These are phyloP conservation scores for Aspergillus novofumigatus DNA, from an alignment of 2,329 filamentous ascomycete species.

Conservation along the genomic window DNA sequence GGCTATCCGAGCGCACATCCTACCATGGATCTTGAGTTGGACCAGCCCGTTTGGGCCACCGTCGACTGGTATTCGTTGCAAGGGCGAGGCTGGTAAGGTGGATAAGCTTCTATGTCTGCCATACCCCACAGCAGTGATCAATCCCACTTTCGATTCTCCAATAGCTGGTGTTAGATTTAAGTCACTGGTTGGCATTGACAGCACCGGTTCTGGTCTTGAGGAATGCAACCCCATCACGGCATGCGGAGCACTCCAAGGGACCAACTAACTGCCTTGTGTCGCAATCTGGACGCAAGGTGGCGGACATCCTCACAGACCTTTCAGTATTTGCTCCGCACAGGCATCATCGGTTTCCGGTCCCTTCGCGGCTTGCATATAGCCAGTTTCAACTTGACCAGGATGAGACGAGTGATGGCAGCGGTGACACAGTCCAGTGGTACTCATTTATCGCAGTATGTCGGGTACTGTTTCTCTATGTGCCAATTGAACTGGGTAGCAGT, in stretches of 20 bases:
- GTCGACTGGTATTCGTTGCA: not conserved
- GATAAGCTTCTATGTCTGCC: no score
- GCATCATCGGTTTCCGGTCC: not conserved
- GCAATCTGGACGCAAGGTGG: slow-evolving; percentile 9
- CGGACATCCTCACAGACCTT: slow-evolving; percentile 14
- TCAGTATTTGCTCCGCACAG: slow-evolving; percentile 2
- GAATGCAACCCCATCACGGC: no score
- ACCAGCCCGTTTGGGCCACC: not conserved
- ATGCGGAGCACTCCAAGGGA: no score
- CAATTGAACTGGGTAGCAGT: slow-evolving; percentile 14
- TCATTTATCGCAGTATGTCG: slow-evolving; percentile 11
- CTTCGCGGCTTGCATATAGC: slow-evolving; percentile 6
- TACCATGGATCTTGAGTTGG: not conserved
- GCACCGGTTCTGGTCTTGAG: no score
- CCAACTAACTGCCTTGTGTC: not conserved
- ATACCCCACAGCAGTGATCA: no score
- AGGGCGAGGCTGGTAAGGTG: not conserved
- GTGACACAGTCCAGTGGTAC: slow-evolving; percentile 15
- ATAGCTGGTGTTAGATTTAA: no score
- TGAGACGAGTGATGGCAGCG: slow-evolving; percentile 7
- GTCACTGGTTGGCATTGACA: no score
- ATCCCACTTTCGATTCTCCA: no score
- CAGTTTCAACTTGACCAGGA: slow-evolving; percentile 14
- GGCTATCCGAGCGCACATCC: not conserved
- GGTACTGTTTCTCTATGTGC: slow-evolving; percentile 12